A percentile compares a stretch with the other conserved stretches of the same genome.
phyloP scores from a whole-genome alignment of 139 green algal genomes.

The Penium margaritaceum region DNA sequence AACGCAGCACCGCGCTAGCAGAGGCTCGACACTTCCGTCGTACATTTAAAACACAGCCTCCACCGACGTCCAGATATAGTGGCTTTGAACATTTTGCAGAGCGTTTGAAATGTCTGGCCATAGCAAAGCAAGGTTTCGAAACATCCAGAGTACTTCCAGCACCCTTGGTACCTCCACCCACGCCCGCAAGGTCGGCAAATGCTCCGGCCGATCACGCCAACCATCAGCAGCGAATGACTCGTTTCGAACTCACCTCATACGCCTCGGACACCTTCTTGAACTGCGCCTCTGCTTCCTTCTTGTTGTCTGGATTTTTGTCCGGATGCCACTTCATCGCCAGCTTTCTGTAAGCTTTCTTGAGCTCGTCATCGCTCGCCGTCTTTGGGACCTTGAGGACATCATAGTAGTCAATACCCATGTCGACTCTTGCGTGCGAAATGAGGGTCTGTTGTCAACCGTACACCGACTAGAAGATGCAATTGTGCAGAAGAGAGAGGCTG shows the following conservation, averaged over 20 bases:
- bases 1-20: too few species aligned
- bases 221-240: too few species aligned
- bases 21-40: too few species aligned
- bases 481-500: not conserved
- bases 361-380: conserved; percentile 18
- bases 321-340: conserved; percentile 43
- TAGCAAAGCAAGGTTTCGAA: not conserved
- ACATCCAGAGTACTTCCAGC: not conserved
- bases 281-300: conserved; percentile 18
- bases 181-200: not conserved
- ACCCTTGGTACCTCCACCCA: too few species aligned
- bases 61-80: too few species aligned
- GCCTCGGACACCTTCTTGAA: conserved; percentile 47
- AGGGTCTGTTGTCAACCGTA: too few species aligned
- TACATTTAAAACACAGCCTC: too few species aligned
- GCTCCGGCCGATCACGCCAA: too few species aligned
- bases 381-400: conserved; percentile 20
- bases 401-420: conserved; percentile 36
- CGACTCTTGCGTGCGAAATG: too few species aligned
- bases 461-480: too few species aligned
- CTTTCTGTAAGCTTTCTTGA: conserved; percentile 35
- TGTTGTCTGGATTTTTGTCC: conserved; percentile 40
- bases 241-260: conserved; percentile 32
- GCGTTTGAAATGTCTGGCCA: not conserved
- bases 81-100: too few species aligned